A percentile compares a stretch with the other conserved stretches of the same genome.
Conservation (phyloP, 2,329 filamentous ascomycete species). For the Amesomyces nigricolor region DNA sequence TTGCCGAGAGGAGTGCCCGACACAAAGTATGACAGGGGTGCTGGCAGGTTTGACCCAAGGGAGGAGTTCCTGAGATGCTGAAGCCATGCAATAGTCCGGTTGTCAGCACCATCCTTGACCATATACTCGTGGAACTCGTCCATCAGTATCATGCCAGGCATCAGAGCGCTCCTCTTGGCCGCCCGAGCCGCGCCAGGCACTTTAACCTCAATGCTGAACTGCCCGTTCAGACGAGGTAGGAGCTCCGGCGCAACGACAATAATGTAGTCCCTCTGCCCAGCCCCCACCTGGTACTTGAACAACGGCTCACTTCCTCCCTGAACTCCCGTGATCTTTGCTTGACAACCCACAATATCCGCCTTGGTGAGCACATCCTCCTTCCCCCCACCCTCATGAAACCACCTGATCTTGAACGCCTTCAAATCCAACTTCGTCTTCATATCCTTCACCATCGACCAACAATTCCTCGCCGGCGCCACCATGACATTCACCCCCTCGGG, state of each 20-base stretch:
- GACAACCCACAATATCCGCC: conserved; percentile 5
- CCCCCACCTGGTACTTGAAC: conserved; percentile 4
- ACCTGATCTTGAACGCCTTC: conserved; percentile 20
- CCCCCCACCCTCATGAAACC: conserved; percentile 4
- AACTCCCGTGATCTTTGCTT: conserved; percentile 1
- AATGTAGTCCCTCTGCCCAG: conserved; percentile 17
- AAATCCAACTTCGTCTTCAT: conserved; percentile 22
- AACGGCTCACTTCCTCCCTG: neutral
- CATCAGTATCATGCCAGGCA: conserved; percentile 21
- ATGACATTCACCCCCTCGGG: conserved; percentile 21
- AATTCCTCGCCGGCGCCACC: conserved; percentile 17
- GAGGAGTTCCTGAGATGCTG: conserved; percentile 17
- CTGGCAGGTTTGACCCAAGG: neutral
- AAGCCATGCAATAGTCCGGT: conserved; percentile 15
- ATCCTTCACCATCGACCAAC: conserved; percentile 15
- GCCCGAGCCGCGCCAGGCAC: neutral
- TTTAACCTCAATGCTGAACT: conserved; percentile 6
- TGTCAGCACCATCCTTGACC: neutral
- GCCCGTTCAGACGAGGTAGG: conserved; percentile 5
- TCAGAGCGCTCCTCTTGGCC: conserved; percentile 13
- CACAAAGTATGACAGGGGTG: conserved; percentile 22
- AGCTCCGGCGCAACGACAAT: conserved; percentile 17
- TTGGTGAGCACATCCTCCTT: conserved; percentile 16
- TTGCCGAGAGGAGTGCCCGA: conserved; percentile 23
- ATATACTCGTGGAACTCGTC: conserved; percentile 27